Evolutionary conservation across 1,139 yeast genomes (phyloP).

Genomic region (Yamadazyma sp.): DNA sequence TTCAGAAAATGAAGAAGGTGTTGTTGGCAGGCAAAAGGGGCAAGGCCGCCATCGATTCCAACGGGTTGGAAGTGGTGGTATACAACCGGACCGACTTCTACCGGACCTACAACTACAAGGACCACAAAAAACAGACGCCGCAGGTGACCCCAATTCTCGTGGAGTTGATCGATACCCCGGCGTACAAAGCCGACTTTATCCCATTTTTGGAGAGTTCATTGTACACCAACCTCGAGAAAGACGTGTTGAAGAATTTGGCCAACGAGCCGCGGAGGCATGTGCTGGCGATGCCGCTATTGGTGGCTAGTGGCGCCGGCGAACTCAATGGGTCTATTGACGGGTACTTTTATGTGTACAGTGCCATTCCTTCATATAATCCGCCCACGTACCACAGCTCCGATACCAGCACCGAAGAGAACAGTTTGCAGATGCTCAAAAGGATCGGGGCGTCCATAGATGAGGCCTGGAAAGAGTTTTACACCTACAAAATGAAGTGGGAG

Average conservation of each 20-base stretch:
- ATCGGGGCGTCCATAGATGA: slow-evolving; percentile 51
- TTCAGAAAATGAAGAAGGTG: slow-evolving; percentile 15
- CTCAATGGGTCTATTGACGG: slow-evolving; percentile 74
- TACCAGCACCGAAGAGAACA: slow-evolving; percentile 6
- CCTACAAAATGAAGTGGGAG: slow-evolving; percentile 56
- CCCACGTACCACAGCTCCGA: slow-evolving; percentile 39
- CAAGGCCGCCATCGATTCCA: slow-evolving; percentile 14
- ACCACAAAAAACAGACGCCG: slow-evolving; percentile 31
- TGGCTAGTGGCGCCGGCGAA: slow-evolving; percentile 78
- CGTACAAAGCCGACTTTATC: slow-evolving; percentile 65
- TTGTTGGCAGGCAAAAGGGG: slow-evolving; percentile 12
- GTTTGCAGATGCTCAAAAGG: slow-evolving; percentile 45
- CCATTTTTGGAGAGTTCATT: slow-evolving; percentile 75
- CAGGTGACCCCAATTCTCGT: slow-evolving; percentile 57
- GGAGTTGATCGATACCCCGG: slow-evolving; percentile 73
- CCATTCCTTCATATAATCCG: slow-evolving; percentile 58
- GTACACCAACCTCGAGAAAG: slow-evolving; percentile 59
- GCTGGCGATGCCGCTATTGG: slow-evolving; percentile 64
- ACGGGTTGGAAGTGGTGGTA: slow-evolving; percentile 12
- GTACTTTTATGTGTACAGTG: slow-evolving; percentile 65
- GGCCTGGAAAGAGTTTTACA: slow-evolving; percentile 70
- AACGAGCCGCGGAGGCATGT: slow-evolving; percentile 66
- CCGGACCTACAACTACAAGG: slow-evolving; percentile 18
- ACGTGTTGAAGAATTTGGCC: slow-evolving; percentile 60
- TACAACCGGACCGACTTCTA: slow-evolving; percentile 26